Conservation (phyloP, 2,329 filamentous ascomycete species). For the Fusarium staphyleae region DNA sequence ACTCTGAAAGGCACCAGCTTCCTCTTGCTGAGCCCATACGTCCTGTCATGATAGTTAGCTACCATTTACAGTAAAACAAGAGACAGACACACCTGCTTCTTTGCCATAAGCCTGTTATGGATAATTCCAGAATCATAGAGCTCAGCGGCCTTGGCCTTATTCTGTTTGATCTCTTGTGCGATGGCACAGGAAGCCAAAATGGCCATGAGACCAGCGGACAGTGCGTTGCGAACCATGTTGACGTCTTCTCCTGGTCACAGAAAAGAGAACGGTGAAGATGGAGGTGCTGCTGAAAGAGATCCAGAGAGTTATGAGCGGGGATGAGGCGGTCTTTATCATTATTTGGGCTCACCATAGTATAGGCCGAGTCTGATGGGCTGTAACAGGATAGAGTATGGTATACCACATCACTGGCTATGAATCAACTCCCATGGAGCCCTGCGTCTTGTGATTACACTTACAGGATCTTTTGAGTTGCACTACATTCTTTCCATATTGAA, state of each 20-base stretch:
- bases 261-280: neutral
- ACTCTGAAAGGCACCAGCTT: constrained; percentile 46
- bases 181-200: constrained; percentile 5
- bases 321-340: constrained; percentile 1
- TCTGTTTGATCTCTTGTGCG: constrained; percentile 32
- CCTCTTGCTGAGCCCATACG: constrained; percentile 46
- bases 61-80: fast-evolving
- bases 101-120: constrained; percentile 32
- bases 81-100: constrained; percentile 8
- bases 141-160: constrained; percentile 15
- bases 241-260: neutral
- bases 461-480: neutral
- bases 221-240: constrained; percentile 34
- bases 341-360: too few relatives aligned
- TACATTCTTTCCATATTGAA: neutral
- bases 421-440: neutral
- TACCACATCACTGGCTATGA: neutral
- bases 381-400: too few relatives aligned
- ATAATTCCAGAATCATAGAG: constrained; percentile 32
- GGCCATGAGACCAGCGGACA: constrained; percentile 23
- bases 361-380: neutral
- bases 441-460: neutral
- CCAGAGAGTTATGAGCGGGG: neutral
- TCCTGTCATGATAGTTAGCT: constrained; percentile 27
- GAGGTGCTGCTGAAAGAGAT: neutral